These are phyloP conservation scores for Didymella pomorum DNA, from an alignment of 2,329 filamentous ascomycete genomes.

Conservation along the genomic window DNA sequence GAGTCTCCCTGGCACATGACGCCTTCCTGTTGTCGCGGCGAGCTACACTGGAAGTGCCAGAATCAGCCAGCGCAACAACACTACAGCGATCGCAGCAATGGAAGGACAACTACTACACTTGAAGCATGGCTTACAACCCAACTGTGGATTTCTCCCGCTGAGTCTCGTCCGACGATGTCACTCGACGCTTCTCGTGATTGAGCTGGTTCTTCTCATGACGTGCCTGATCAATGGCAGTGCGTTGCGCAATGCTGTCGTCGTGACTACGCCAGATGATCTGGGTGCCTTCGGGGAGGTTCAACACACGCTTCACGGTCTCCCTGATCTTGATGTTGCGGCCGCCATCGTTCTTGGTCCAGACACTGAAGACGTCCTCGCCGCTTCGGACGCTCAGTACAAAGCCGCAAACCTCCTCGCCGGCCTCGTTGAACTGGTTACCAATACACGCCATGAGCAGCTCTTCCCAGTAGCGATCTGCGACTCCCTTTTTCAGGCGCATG, in stretches of 20 bases:
- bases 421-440: constrained; percentile 92
- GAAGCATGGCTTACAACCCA: constrained; percentile 31
- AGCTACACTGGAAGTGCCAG: neutral
- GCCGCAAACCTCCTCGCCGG: constrained; percentile 92
- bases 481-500: constrained; percentile 93
- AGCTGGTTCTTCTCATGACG: constrained; percentile 78
- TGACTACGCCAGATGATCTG: constrained; percentile 95
- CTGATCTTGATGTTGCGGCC: constrained; percentile 95
- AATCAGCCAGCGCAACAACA: neutral
- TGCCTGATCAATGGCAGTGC: constrained; percentile 87
- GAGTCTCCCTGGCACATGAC: neutral
- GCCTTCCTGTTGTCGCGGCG: neutral
- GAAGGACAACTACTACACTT: constrained; percentile 15
- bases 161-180: constrained; percentile 47
- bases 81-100: constrained; percentile 8
- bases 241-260: constrained; percentile 92
- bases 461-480: constrained; percentile 97
- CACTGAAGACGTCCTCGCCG: constrained; percentile 95
- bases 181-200: constrained; percentile 55
- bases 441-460: constrained; percentile 88
- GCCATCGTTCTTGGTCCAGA: constrained; percentile 95
- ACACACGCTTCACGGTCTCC: constrained; percentile 90
- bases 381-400: constrained; percentile 93
- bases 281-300: constrained; percentile 86
- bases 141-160: constrained; percentile 41